phyloP scores from a whole-genome alignment of 768 basidiomycete genomes.

The Gymnopilus dilepis region DNA sequence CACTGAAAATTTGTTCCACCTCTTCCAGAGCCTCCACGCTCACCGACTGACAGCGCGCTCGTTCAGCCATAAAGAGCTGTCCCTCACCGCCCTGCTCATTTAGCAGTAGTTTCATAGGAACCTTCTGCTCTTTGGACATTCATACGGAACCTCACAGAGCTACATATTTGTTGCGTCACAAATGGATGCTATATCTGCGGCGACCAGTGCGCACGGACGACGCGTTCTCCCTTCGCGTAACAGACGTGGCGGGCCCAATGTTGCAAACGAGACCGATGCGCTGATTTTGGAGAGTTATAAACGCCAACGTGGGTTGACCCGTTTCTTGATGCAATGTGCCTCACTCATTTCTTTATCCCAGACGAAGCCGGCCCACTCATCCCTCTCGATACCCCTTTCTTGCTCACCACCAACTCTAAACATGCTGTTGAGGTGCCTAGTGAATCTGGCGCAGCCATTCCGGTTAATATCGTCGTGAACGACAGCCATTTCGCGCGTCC shows the following conservation, averaged over 20 bases:
- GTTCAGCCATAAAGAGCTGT: constrained; percentile 1
- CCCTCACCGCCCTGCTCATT: background rate
- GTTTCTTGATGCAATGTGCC: constrained; percentile 15
- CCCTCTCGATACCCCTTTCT: constrained; percentile 65
- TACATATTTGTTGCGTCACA: constrained; percentile 15
- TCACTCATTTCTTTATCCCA: constrained; percentile 33
- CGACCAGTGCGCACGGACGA: constrained; percentile 46
- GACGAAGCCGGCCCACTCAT: constrained; percentile 78
- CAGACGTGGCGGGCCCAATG: constrained; percentile 79
- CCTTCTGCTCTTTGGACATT: background rate
- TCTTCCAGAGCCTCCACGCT: constrained; percentile 1
- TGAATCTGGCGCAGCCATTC: constrained; percentile 36
- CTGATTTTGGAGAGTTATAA: constrained; percentile 85
- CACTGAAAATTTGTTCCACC: constrained; percentile 20
- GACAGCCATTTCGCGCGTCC: constrained; percentile 81
- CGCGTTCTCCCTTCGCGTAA: constrained; percentile 84
- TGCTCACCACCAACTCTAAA: constrained; percentile 75
- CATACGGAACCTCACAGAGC: constrained; percentile 1
- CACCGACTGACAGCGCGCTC: constrained; percentile 12
- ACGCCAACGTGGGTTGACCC: constrained; percentile 65
- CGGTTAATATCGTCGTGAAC: constrained; percentile 63
- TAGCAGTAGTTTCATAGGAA: constrained; percentile 1
- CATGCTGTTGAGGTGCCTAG: constrained; percentile 49
- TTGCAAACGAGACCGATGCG: constrained; percentile 79
- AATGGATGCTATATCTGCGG: constrained; percentile 47